Conservation (phyloP, 441 rosid genomes). For the Rhodomyrtus psidioides region DNA sequence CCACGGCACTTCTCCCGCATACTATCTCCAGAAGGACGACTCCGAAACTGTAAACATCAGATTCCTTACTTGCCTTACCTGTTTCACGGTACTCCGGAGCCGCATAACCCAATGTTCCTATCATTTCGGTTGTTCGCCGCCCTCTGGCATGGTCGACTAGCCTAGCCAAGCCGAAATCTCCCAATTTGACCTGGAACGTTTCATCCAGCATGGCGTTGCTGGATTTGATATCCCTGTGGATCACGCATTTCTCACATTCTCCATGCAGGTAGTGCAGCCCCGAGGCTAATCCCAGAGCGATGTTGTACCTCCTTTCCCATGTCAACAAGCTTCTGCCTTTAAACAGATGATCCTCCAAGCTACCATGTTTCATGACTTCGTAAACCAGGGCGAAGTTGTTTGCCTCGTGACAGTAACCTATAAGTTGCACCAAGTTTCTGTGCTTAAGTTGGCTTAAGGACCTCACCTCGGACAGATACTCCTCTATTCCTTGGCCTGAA, state of each 20-base stretch:
- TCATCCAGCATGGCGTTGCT: neutral
- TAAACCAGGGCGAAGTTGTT: neutral
- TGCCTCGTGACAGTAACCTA: neutral
- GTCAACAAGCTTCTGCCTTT: neutral
- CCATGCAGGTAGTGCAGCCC: neutral
- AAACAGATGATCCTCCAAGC: neutral
- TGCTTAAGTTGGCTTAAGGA: neutral
- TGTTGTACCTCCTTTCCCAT: neutral
- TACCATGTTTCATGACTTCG: neutral
- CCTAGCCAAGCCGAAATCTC: neutral
- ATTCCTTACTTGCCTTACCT: neutral
- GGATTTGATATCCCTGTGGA: neutral
- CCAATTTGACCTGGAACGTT: neutral
- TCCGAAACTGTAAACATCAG: neutral
- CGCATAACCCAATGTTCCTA: neutral
- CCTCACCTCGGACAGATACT: neutral
- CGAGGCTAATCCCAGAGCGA: neutral
- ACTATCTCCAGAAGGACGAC: neutral
- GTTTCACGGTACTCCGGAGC: fast-evolving
- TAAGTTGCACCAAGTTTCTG: neutral
- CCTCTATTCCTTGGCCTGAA: neutral
- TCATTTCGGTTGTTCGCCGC: fast-evolving
- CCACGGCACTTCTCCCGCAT: neutral
- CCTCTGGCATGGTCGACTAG: fast-evolving
- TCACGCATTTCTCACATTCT: neutral